A percentile compares a stretch with the other conserved stretches of the same genome.
Evolutionary conservation across 2,329 filamentous ascomycete species (phyloP).

Genomic region (Aureobasidium sp.): DNA sequence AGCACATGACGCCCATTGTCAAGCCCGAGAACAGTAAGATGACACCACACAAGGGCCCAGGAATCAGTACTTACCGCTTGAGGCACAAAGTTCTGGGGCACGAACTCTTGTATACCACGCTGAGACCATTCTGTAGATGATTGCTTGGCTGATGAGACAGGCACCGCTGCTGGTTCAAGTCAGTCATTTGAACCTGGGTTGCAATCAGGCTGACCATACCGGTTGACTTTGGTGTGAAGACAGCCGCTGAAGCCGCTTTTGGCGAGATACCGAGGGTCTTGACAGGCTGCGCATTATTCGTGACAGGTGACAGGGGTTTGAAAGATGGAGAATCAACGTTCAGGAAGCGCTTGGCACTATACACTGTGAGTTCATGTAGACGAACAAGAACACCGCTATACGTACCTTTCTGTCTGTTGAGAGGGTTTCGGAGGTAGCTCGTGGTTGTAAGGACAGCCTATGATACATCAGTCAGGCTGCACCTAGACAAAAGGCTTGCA

Average conservation of each 20-base stretch:
- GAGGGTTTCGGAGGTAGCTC: conserved; percentile 56
- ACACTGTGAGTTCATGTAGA: not conserved
- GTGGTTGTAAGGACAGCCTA: conserved; percentile 78
- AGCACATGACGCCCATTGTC: not conserved
- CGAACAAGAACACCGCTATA: conserved; percentile 16
- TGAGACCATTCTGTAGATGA: conserved; percentile 40
- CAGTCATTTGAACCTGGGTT: not conserved
- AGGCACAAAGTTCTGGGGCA: conserved; percentile 49
- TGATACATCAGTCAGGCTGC: conserved; percentile 13
- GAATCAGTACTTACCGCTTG: conserved; percentile 22
- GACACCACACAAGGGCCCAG: not conserved
- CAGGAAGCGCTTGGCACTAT: conserved; percentile 33
- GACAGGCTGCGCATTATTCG: conserved; percentile 38
- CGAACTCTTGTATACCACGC: conserved; percentile 44
- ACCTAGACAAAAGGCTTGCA: not conserved
- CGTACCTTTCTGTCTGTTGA: conserved; percentile 45
- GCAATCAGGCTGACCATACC: conserved; percentile 19
- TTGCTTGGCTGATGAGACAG: conserved; percentile 38
- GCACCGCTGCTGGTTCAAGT: conserved; percentile 32
- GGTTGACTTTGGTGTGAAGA: conserved; percentile 63
- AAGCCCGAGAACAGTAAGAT: not conserved
- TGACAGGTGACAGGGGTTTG: conserved; percentile 56
- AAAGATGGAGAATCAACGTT: conserved; percentile 97
- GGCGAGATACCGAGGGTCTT: conserved; percentile 78
- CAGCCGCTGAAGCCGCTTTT: conserved; percentile 79